Evolutionary conservation across 78 protist species (phyloP).

Genomic region (Bigelowiella natans): DNA sequence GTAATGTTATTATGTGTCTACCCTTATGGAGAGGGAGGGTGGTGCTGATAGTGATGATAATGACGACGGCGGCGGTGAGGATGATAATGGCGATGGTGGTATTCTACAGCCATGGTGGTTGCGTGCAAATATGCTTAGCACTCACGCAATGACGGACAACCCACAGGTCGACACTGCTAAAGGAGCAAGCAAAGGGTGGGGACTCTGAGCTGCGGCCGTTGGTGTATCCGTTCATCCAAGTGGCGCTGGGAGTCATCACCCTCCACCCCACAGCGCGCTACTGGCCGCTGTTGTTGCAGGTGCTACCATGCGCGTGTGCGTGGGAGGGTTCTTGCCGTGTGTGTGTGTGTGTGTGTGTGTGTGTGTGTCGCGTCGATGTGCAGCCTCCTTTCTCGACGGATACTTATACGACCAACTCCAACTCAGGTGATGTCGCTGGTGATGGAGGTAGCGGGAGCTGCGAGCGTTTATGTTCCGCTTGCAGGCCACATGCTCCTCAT

Average conservation of each 20-base stretch:
- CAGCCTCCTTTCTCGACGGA: too few relatives aligned
- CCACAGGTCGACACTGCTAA: too few relatives aligned
- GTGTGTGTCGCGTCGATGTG: background rate
- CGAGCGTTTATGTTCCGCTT: background rate
- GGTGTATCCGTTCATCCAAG: slow-evolving; percentile 1
- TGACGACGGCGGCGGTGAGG: too few relatives aligned
- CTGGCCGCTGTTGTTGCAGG: background rate
- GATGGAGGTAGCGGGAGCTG: too few relatives aligned
- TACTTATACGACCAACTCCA: too few relatives aligned
- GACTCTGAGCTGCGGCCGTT: slow-evolving; percentile 2
- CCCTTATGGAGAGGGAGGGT: too few relatives aligned
- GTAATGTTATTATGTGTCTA: too few relatives aligned
- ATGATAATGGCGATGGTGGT: too few relatives aligned
- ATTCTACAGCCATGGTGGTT: too few relatives aligned
- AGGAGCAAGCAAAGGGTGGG: too few relatives aligned
- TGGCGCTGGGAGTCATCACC: background rate
- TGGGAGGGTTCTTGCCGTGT: background rate
- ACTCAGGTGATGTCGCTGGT: too few relatives aligned
- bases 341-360: background rate
- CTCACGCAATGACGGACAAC: background rate
- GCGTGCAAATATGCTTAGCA: background rate
- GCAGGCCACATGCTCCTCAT: background rate
- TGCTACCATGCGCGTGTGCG: background rate
- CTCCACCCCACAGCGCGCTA: slow-evolving; percentile 1
- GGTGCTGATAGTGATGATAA: too few relatives aligned